phyloP scores from a whole-genome alignment of 2,329 filamentous ascomycete species.

The Aspergillus aculeatinus region DNA sequence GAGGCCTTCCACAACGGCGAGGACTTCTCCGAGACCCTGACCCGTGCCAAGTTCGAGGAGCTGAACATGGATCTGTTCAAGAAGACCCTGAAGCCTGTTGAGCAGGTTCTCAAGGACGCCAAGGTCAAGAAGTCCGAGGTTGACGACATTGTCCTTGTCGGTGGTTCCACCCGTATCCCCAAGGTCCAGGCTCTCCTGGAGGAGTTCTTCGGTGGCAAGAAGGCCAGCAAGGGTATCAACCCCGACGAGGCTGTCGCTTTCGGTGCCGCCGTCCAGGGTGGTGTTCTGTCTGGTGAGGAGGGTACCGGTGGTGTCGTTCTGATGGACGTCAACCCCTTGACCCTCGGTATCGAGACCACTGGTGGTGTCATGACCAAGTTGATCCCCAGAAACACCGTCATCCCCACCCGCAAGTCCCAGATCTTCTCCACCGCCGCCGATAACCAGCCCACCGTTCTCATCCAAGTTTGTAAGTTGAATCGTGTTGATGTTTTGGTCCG shows the following conservation, averaged over 20 bases:
- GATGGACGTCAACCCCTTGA: slow-evolving; percentile 96
- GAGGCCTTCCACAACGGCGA: slow-evolving; percentile 96
- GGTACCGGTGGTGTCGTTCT: slow-evolving; percentile 79
- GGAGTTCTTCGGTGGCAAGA: slow-evolving; percentile 94
- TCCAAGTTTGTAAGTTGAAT: slow-evolving; percentile 69
- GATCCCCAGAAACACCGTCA: slow-evolving; percentile 90
- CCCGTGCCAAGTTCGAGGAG: slow-evolving; percentile 98
- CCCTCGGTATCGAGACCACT: slow-evolving; percentile 95
- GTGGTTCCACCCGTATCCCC: slow-evolving; percentile 98
- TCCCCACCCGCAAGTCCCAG: slow-evolving; percentile 94
- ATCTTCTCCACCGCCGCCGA: slow-evolving; percentile 97
- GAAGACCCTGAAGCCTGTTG: slow-evolving; percentile 97
- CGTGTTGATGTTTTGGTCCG: neutral
- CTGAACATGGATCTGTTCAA: slow-evolving; percentile 99
- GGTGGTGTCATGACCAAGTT: slow-evolving; percentile 97
- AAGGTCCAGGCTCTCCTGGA: slow-evolving; percentile 94
- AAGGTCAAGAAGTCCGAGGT: slow-evolving; percentile 96
- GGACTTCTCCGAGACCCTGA: slow-evolving; percentile 97
- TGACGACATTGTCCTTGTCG: slow-evolving; percentile 94
- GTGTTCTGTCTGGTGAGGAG: slow-evolving; percentile 87
- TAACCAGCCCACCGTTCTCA: slow-evolving; percentile 92
- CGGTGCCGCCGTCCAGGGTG: slow-evolving; percentile 94
- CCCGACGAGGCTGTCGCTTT: slow-evolving; percentile 98
- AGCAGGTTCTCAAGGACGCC: slow-evolving; percentile 97
- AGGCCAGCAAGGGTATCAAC: slow-evolving; percentile 99